Conservation (phyloP, 2,329 filamentous ascomycete species). For the Fusarium torulosum region DNA sequence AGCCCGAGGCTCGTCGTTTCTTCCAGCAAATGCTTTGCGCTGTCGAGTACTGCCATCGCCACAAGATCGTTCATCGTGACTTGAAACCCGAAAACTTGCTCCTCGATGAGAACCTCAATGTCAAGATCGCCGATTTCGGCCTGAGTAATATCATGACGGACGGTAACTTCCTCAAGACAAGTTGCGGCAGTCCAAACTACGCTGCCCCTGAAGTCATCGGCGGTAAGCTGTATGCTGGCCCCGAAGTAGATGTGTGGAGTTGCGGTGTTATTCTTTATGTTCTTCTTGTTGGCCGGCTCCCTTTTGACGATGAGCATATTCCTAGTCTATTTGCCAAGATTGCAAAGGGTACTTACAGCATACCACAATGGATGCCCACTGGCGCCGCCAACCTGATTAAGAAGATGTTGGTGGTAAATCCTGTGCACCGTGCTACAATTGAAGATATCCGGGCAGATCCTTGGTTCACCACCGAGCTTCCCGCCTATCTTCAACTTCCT, state of each 20-base stretch:
- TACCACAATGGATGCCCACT: slow-evolving; percentile 89
- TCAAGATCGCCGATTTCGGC: slow-evolving; percentile 99
- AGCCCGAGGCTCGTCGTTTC: slow-evolving; percentile 93
- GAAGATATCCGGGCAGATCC: slow-evolving; percentile 92
- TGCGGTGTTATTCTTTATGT: slow-evolving; percentile 92
- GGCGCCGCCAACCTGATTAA: slow-evolving; percentile 87
- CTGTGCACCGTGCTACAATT: slow-evolving; percentile 93
- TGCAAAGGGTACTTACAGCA: slow-evolving; percentile 90
- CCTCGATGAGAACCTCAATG: slow-evolving; percentile 93
- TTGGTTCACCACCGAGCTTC: slow-evolving; percentile 92
- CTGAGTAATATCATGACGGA: slow-evolving; percentile 99
- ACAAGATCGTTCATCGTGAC: slow-evolving; percentile 98
- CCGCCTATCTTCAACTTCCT: slow-evolving; percentile 86
- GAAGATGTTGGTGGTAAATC: slow-evolving; percentile 95
- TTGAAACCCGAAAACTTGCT: slow-evolving; percentile 97
- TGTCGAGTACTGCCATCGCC: slow-evolving; percentile 97
- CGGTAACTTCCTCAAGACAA: slow-evolving; percentile 98
- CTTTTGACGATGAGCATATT: slow-evolving; percentile 99
- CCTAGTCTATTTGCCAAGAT: slow-evolving; percentile 98
- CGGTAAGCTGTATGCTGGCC: slow-evolving; percentile 95
- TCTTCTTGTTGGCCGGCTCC: slow-evolving; percentile 82
- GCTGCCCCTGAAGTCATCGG: slow-evolving; percentile 98
- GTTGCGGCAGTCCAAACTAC: slow-evolving; percentile 98
- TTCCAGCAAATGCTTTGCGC: slow-evolving; percentile 99
- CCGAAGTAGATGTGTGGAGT: slow-evolving; percentile 99